Percentiles rank a stretch among this genome's conserved stretches.
Evolutionary conservation across 1,139 yeast species (phyloP).

Genomic region (Tardiomyces digboiensis): DNA sequence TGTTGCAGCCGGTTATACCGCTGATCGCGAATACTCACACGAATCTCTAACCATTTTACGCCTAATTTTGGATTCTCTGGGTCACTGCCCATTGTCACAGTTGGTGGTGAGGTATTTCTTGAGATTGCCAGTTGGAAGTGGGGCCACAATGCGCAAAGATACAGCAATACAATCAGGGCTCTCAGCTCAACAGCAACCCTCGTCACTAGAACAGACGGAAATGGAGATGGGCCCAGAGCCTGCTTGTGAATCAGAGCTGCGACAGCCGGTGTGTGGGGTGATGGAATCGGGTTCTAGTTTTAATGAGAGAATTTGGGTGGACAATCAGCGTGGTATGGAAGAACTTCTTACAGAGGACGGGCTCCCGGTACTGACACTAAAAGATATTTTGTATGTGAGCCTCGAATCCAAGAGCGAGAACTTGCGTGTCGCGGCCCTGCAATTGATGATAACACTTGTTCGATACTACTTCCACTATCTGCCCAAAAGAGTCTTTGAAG

Average conservation of each 20-base stretch:
- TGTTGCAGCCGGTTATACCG: slow-evolving; percentile 16
- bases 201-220: too few relatives aligned
- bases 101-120: slow-evolving; percentile 16
- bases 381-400: slow-evolving; percentile 14
- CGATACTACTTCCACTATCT: slow-evolving; percentile 20
- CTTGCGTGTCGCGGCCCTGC: slow-evolving; percentile 13
- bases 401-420: slow-evolving; percentile 11
- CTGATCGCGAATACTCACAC: slow-evolving; percentile 11
- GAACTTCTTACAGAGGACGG: slow-evolving; percentile 7
- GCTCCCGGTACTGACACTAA: slow-evolving; percentile 12
- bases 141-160: too few relatives aligned
- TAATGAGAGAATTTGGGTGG: too few relatives aligned
- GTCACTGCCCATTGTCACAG: slow-evolving; percentile 19
- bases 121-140: too few relatives aligned
- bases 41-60: slow-evolving; percentile 10
- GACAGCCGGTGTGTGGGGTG: too few relatives aligned
- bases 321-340: slow-evolving; percentile 8
- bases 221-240: too few relatives aligned
- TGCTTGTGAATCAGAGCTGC: too few relatives aligned
- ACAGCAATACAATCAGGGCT: too few relatives aligned
- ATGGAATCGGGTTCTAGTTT: too few relatives aligned
- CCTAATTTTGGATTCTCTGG: slow-evolving; percentile 16
- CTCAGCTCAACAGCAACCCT: too few relatives aligned
- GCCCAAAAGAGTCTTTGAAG: slow-evolving; percentile 8
- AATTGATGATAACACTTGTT: slow-evolving; percentile 16